A percentile compares a stretch with the other conserved stretches of the same genome.
These are phyloP conservation scores for Kwoniella shandongensis DNA, from an alignment of 768 basidiomycete species.

Conservation along the genomic window DNA sequence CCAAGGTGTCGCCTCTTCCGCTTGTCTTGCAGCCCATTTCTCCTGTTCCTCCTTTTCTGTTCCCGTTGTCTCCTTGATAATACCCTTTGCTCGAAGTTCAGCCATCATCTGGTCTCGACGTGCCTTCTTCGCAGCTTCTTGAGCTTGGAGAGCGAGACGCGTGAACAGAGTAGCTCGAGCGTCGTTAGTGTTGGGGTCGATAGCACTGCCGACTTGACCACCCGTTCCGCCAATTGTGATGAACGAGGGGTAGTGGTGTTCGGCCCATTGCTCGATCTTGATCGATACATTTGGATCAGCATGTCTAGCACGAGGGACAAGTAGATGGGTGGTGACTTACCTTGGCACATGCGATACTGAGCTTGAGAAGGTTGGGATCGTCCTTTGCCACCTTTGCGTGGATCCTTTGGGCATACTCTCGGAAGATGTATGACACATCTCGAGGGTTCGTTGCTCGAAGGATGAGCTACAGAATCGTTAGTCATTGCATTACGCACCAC, in stretches of 20 bases:
- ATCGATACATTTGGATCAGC: conserved; percentile 46
- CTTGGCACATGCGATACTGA: conserved; percentile 81
- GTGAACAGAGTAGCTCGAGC: conserved; percentile 52
- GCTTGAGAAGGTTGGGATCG: conserved; percentile 81
- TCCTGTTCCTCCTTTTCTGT: conserved; percentile 23
- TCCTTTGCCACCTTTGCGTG: conserved; percentile 74
- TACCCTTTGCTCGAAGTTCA: conserved; percentile 55
- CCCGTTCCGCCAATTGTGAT: conserved; percentile 55
- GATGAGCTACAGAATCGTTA: conserved; percentile 76
- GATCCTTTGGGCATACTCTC: conserved; percentile 74
- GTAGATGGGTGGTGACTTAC: conserved; percentile 56
- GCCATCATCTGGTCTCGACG: conserved; percentile 54
- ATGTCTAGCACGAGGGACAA: too few species aligned
- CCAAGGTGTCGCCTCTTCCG: conserved; percentile 15
- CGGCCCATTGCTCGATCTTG: conserved; percentile 91
- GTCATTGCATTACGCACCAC: not conserved
- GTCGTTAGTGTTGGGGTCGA: conserved; percentile 47
- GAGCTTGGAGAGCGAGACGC: conserved; percentile 38
- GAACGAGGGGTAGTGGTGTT: conserved; percentile 91
- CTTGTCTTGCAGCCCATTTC: not conserved
- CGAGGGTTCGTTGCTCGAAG: conserved; percentile 87
- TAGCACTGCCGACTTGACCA: conserved; percentile 46
- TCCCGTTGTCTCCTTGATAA: conserved; percentile 44
- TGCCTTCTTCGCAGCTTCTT: conserved; percentile 27
- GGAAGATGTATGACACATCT: conserved; percentile 86